Base-by-base conservation (phyloP, 1,284 basidiomycete species). In the Cutaneotrichosporon sp. region DNA sequence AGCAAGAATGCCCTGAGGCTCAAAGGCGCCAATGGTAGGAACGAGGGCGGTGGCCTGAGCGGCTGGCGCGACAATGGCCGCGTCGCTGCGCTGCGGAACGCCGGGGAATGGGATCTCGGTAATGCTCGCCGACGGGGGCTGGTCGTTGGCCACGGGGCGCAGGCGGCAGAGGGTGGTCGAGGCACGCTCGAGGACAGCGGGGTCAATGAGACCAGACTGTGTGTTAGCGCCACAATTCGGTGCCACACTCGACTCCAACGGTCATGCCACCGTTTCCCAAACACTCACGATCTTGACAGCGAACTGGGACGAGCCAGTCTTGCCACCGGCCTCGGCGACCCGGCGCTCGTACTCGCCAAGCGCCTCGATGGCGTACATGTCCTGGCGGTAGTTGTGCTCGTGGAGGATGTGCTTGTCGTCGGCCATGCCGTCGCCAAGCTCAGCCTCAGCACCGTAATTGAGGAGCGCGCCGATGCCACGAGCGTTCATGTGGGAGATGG, bases 311-410 rank as follows among this genome's bases (percentile, higher is more conserved):
- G 84, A 83, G 27, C 89, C 77, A 20, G 74, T 62, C 34, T 63
- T 63, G 13, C 72, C 72, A 4, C 69, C 72, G 46, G 64, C 73
- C 24, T 54, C 65, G 43, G 59, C 67, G 38, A 77, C 64, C 42
- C 67, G 62, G 59, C 87, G 86, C 76, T 95, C 92, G 72, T 91
- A 92, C 63, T 88, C 86, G 1, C 88, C 92, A 0, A 87, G 87
- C 3, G 88, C 84, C 60, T 92, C 87, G 59, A 94, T 86, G 60
- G 86, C 87, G 20, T 25, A 22, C 20, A 51, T 22, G 71, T 89
- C 89, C 78, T 93, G 90, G 25, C 85, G 78, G 2, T 90, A 83
- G 53, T 49, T 57, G 51, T 53, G 51, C 51, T 53, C 51, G 29
- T 53, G 51, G 22, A 53, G 51, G 16, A 33, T 11, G 51, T 36